Percentiles rank a stretch among this genome's conserved stretches.
phyloP scores from a whole-genome alignment of 768 basidiomycete genomes.

The Daedaleopsis nitida region DNA sequence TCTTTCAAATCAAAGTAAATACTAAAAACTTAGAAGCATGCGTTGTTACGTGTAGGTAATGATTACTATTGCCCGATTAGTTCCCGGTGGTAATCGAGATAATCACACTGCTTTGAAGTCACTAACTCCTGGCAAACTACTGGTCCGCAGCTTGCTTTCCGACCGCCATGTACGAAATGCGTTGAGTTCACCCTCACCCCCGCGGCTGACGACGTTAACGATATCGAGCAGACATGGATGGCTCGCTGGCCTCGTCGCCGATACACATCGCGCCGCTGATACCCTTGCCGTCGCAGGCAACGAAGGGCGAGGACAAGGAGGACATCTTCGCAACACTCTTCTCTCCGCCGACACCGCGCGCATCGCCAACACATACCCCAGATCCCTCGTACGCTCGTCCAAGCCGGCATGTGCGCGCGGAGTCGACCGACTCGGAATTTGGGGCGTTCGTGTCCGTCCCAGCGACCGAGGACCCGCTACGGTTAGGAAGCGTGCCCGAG shows the following conservation, averaged over 20 bases:
- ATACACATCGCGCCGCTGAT: constrained; percentile 30
- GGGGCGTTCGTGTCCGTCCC: constrained; percentile 64
- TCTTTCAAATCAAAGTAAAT: no score
- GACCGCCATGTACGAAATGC: neutral
- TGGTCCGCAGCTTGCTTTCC: no score
- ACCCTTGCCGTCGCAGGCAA: constrained; percentile 23
- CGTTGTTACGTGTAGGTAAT: no score
- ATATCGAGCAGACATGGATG: constrained; percentile 7
- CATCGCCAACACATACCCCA: constrained; percentile 27
- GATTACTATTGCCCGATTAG: neutral
- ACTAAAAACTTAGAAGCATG: no score
- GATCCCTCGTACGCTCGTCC: constrained; percentile 7
- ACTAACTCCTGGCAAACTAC: no score
- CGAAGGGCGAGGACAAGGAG: constrained; percentile 22
- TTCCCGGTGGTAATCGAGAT: neutral
- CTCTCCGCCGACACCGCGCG: constrained; percentile 35
- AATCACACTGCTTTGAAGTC: no score
- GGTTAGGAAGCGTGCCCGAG: constrained; percentile 7
- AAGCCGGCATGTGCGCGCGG: constrained; percentile 16
- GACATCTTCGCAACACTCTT: constrained; percentile 39
- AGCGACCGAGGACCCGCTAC: constrained; percentile 53
- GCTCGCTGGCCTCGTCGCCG: constrained; percentile 13
- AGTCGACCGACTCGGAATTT: constrained; percentile 50
- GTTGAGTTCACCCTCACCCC: neutral
- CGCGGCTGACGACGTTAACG: neutral